Conservation (phyloP, 495 filamentous ascomycete species). For the Penicillium canariense region DNA sequence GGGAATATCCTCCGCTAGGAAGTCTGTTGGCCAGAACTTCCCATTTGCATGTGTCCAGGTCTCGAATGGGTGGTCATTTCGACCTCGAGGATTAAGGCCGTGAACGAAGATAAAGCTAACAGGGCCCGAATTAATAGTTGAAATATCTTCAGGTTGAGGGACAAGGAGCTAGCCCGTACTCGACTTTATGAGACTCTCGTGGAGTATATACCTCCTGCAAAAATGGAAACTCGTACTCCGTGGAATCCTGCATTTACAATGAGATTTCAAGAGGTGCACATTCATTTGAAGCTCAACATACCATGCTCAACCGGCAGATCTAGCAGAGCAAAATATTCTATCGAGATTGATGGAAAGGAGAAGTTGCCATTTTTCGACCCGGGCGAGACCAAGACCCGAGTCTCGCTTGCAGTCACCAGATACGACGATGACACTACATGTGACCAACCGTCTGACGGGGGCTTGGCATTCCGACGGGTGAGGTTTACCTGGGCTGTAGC, state of each 20-base stretch:
- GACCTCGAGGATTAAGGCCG: conserved; percentile 38
- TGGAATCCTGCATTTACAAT: conserved; percentile 21
- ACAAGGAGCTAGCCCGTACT: conserved; percentile 17
- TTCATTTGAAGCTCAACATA: neutral
- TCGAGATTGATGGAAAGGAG: neutral
- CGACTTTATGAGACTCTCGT: conserved; percentile 28
- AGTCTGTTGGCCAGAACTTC: conserved; percentile 43
- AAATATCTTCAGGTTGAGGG: no score
- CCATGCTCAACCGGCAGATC: conserved; percentile 2
- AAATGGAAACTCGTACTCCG: conserved; percentile 36
- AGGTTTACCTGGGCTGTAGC: neutral
- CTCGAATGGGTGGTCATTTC: conserved; percentile 38
- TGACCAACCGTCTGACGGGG: conserved; percentile 7
- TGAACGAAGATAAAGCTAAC: conserved; percentile 41
- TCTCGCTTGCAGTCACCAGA: conserved; percentile 4
- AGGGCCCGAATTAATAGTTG: neutral
- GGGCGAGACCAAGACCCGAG: neutral
- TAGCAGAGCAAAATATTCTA: neutral
- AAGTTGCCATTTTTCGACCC: neutral
- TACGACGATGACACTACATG: conserved; percentile 14
- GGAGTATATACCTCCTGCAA: conserved; percentile 36
- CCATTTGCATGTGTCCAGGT: conserved; percentile 41
- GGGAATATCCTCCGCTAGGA: conserved; percentile 39
- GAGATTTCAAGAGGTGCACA: neutral
- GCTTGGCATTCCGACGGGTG: neutral